Percentiles rank a stretch among this genome's conserved stretches.
Evolutionary conservation across 1,139 yeast genomes (phyloP).

Genomic region (Ogataea hybrid): DNA sequence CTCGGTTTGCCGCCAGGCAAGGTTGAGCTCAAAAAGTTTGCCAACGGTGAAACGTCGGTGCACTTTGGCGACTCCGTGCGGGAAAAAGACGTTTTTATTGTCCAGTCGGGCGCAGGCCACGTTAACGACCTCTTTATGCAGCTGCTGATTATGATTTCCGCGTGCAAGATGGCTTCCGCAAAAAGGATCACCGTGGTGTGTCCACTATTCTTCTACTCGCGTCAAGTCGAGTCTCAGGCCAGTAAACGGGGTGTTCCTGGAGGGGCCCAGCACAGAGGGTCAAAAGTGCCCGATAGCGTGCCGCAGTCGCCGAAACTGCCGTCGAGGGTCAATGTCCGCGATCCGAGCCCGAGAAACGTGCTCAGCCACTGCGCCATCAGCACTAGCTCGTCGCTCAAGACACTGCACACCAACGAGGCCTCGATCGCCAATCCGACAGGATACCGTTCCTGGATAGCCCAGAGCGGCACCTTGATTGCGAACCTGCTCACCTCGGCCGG

Average conservation of each 20-base stretch:
- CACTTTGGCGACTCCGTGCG: slow-evolving; percentile 81
- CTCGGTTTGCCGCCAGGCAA: slow-evolving; percentile 61
- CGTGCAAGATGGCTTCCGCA: slow-evolving; percentile 96
- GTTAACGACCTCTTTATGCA: slow-evolving; percentile 92
- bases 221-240: slow-evolving; percentile 96
- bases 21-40: slow-evolving; percentile 57
- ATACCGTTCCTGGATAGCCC: slow-evolving; percentile 94
- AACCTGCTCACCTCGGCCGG: slow-evolving; percentile 89
- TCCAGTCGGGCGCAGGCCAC: slow-evolving; percentile 74
- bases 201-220: slow-evolving; percentile 92
- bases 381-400: slow-evolving; percentile 8
- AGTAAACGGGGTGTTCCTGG: slow-evolving; percentile 63
- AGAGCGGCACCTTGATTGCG: slow-evolving; percentile 91
- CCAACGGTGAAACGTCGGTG: slow-evolving; percentile 90
- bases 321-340: slow-evolving; percentile 13
- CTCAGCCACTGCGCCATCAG: slow-evolving; percentile 8
- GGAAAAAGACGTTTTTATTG: slow-evolving; percentile 88
- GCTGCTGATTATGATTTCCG: slow-evolving; percentile 81
- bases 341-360: slow-evolving; percentile 15
- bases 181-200: slow-evolving; percentile 90
- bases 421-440: slow-evolving; percentile 44
- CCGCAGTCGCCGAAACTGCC: slow-evolving; percentile 58
- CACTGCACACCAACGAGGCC: slow-evolving; percentile 17
- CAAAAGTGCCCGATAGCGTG: slow-evolving; percentile 46
- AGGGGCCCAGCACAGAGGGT: slow-evolving; percentile 13